Evolutionary conservation across 2,329 filamentous ascomycete genomes (phyloP).

Genomic region (Periconia sp.): DNA sequence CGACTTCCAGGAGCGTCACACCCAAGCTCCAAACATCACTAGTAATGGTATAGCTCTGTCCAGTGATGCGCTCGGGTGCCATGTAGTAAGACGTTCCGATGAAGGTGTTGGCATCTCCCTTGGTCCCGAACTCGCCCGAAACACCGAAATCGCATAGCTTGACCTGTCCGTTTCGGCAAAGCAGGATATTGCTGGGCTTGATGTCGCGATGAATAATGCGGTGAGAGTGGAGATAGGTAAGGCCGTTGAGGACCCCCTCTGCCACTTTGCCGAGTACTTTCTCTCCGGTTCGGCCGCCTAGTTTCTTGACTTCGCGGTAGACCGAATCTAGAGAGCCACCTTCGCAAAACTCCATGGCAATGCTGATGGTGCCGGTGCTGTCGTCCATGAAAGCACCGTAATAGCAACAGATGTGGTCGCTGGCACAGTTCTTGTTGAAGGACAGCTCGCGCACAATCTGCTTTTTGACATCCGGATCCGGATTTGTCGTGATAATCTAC

Average conservation of each 20-base stretch:
- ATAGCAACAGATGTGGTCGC: slow-evolving; percentile 94
- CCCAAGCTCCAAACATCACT: slow-evolving; percentile 98
- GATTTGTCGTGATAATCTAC: slow-evolving; percentile 93
- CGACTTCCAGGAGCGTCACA: slow-evolving; percentile 97
- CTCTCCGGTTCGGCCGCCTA: slow-evolving; percentile 91
- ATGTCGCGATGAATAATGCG: slow-evolving; percentile 99
- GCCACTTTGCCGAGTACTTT: slow-evolving; percentile 97
- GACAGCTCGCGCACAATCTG: slow-evolving; percentile 95
- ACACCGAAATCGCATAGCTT: slow-evolving; percentile 99
- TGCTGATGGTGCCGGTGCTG: slow-evolving; percentile 94
- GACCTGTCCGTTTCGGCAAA: slow-evolving; percentile 84
- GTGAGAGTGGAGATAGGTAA: slow-evolving; percentile 92
- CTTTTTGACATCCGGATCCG: slow-evolving; percentile 96
- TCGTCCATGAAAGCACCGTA: slow-evolving; percentile 97
- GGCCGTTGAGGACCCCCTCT: slow-evolving; percentile 87
- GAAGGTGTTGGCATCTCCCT: slow-evolving; percentile 97
- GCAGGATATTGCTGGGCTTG: slow-evolving; percentile 94
- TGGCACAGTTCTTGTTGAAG: slow-evolving; percentile 97
- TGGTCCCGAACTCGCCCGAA: slow-evolving; percentile 95
- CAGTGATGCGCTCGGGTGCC: slow-evolving; percentile 96
- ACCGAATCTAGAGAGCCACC: slow-evolving; percentile 95
- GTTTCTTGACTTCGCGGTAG: slow-evolving; percentile 94
- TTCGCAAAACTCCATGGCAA: slow-evolving; percentile 99
- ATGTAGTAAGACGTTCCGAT: slow-evolving; percentile 99
- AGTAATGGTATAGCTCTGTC: slow-evolving; percentile 96